Evolutionary conservation across 2,329 filamentous ascomycete genomes (phyloP).

Genomic region (Fusarium cicatricum): DNA sequence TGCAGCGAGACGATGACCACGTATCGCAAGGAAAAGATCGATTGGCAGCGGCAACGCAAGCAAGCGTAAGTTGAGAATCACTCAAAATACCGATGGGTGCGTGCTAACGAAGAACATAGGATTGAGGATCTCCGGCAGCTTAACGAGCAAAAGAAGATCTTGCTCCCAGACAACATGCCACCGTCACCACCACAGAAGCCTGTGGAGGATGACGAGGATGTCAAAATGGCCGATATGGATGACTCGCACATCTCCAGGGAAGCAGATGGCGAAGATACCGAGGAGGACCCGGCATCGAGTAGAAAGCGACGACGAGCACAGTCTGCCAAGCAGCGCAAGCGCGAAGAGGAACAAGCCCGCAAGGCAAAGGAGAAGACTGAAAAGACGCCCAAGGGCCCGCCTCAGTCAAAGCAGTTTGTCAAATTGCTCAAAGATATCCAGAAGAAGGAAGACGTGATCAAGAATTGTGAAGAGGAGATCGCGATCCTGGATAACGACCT

Average conservation of each 20-base stretch:
- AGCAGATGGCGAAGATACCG: slow-evolving; percentile 74
- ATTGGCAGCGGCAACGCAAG: slow-evolving; percentile 82
- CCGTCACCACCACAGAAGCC: slow-evolving; percentile 65
- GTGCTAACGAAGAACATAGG: slow-evolving; percentile 51
- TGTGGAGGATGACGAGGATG: slow-evolving; percentile 61
- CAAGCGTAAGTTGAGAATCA: slow-evolving; percentile 60
- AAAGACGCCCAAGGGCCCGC: slow-evolving; percentile 70
- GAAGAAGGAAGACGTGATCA: slow-evolving; percentile 82
- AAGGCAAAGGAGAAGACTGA: slow-evolving; percentile 55
- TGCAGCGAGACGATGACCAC: slow-evolving; percentile 94
- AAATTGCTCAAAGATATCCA: slow-evolving; percentile 89
- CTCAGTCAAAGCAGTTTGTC: slow-evolving; percentile 87
- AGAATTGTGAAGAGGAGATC: slow-evolving; percentile 85
- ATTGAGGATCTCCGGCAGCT: slow-evolving; percentile 75
- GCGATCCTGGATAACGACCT: slow-evolving; percentile 88
- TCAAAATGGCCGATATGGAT: slow-evolving; percentile 70
- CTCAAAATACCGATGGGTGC: neutral
- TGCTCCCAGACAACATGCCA: slow-evolving; percentile 76
- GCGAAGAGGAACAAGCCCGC: slow-evolving; percentile 77
- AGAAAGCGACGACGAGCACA: slow-evolving; percentile 64
- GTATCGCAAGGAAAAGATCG: slow-evolving; percentile 94
- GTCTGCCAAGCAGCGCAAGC: slow-evolving; percentile 76
- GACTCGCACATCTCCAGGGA: slow-evolving; percentile 65
- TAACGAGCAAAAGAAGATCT: slow-evolving; percentile 76
- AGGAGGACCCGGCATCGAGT: slow-evolving; percentile 68